Base-by-base conservation (phyloP, 306 rosid species). In the Sesbania bispinosa region DNA sequence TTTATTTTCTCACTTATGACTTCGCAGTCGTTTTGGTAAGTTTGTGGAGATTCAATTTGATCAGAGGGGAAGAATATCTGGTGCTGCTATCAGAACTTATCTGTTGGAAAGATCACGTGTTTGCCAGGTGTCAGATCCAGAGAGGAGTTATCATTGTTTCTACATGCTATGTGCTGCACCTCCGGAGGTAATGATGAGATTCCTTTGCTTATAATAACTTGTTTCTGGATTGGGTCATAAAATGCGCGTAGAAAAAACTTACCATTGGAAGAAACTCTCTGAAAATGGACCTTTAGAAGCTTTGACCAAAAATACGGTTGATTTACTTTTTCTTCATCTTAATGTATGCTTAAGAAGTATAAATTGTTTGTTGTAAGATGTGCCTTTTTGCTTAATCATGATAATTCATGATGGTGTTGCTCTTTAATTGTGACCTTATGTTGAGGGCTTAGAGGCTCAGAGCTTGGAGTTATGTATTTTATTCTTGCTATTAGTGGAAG, bases 1-100 rank as follows among this genome's bases (percentile, higher is more conserved):
- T 38, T 66, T 57, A 30, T 83, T 45, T 70, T 30, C 6, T 53
- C 60, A 57, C 58, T 42, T 65, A 62, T 62, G 36, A 61, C 59
- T 74, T 67, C 59, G 79, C 86, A 95, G 99, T 92, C 99, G 99
- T 62, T 95, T 95, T 61, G 99, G 99, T 71, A 95, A 95, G 87
- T 95, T 95, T 53, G 99, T 95, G 83, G 99, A 95, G 90, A 82
- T 95, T 79, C 99, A 95, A 71, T 95, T 95, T 89, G 99, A 95
- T 74, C 83, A 84, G 75, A 74, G 15, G 15, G 96, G 97, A 76
- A 95, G 96, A 83, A 95, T 95, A 77, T 95, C 99, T 21, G 99
- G 99, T 84, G 99, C 99, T 76, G 99, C 99, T 29, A 88, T 95
- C 68, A 88, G 99, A 80, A 95, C 99, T 69, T 95, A 95, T 82